A percentile compares a stretch with the other conserved stretches of the same genome.
Evolutionary conservation across 768 basidiomycete species (phyloP).

Genomic region (Lepiota venenata): DNA sequence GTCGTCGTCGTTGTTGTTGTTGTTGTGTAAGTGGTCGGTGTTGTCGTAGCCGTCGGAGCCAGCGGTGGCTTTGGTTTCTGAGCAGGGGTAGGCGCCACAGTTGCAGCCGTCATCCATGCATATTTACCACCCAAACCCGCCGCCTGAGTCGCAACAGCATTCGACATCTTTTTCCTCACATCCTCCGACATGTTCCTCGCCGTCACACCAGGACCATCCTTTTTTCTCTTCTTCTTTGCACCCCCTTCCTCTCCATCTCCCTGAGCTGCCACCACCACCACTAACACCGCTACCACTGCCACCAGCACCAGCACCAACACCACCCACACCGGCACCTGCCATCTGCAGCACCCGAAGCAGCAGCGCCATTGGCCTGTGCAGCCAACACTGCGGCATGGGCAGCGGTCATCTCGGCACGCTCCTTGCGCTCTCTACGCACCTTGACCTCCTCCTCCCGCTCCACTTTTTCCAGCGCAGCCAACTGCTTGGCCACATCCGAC

Average conservation of each 20-base stretch:
- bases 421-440: conserved; percentile 73
- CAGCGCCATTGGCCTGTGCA: conserved; percentile 47
- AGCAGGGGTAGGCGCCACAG: conserved; percentile 36
- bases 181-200: conserved; percentile 91
- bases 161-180: conserved; percentile 88
- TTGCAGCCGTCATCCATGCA: conserved; percentile 82
- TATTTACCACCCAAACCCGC: conserved; percentile 84
- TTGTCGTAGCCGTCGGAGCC: conserved; percentile 27
- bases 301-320: background rate
- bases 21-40: conserved; percentile 20
- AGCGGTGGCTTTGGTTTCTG: conserved; percentile 23
- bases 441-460: conserved; percentile 84
- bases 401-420: conserved; percentile 68
- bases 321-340: conserved; percentile 27
- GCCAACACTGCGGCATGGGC: conserved; percentile 64
- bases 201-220: conserved; percentile 80
- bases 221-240: conserved; percentile 78
- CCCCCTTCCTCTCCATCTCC: conserved; percentile 33
- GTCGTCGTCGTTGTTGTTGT: conserved; percentile 18
- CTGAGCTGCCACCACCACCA: conserved; percentile 1
- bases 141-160: conserved; percentile 84
- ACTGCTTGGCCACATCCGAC: conserved; percentile 78
- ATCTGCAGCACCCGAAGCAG: conserved; percentile 24
- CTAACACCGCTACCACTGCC: conserved; percentile 4
- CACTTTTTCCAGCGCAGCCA: conserved; percentile 67